These are phyloP conservation scores for Phytophthora sp. DNA, from an alignment of 352 stramenopile genomes.

Conservation along the genomic window DNA sequence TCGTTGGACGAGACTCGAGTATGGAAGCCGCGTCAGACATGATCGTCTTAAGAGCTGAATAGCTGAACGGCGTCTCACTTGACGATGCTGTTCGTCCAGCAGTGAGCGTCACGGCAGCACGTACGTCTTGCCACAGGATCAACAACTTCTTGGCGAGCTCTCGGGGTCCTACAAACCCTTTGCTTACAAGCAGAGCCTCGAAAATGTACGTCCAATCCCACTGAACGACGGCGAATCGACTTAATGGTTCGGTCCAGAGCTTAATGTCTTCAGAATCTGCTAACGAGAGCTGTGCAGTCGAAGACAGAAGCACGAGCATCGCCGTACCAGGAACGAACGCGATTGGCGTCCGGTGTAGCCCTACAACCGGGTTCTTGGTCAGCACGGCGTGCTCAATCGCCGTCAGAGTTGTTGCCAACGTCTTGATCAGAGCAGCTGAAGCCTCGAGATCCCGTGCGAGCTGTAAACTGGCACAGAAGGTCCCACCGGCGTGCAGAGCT, in stretches of 20 bases:
- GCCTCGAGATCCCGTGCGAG: constrained; percentile 1
- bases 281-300: background rate
- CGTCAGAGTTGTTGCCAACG: constrained; percentile 30
- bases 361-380: constrained; percentile 36
- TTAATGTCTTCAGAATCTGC: constrained; percentile 12
- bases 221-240: constrained; percentile 38
- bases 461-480: constrained; percentile 37
- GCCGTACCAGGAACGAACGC: constrained; percentile 44
- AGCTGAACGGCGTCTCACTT: constrained; percentile 12
- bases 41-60: constrained; percentile 21
- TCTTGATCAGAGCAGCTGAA: constrained; percentile 30
- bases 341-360: constrained; percentile 40
- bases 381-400: constrained; percentile 47
- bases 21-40: constrained; percentile 2
- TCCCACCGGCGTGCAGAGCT: constrained; percentile 46
- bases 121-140: constrained; percentile 32
- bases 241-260: constrained; percentile 34
- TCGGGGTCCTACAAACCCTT: constrained; percentile 25
- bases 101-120: too few relatives aligned
- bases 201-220: constrained; percentile 39
- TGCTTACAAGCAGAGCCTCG: constrained; percentile 42
- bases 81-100: background rate
- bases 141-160: constrained; percentile 28
- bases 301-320: constrained; percentile 39
- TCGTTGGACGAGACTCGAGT: background rate